Percentiles rank a stretch among this genome's conserved stretches.
These are phyloP conservation scores for Castanea crenata DNA, from an alignment of 306 rosid genomes.

Conservation along the genomic window DNA sequence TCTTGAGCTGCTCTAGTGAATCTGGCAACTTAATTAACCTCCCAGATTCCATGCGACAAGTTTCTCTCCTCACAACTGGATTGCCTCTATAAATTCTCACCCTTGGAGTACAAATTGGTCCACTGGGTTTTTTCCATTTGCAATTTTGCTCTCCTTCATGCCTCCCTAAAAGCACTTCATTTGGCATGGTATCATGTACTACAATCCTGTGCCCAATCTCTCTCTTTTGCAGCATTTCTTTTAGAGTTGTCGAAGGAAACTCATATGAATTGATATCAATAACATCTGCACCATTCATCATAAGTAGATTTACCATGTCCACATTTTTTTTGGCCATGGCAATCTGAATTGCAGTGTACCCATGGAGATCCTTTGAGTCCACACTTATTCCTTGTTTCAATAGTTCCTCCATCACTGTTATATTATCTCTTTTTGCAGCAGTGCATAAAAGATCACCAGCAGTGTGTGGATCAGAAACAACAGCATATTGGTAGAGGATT, in stretches of 20 bases:
- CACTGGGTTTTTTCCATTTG: constrained; percentile 27
- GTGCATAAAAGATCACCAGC: constrained; percentile 61
- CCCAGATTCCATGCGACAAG: constrained; percentile 56
- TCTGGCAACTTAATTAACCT: constrained; percentile 71
- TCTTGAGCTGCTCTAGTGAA: constrained; percentile 72
- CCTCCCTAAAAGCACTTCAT: constrained; percentile 28
- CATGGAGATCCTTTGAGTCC: constrained; percentile 50
- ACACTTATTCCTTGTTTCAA: constrained; percentile 59
- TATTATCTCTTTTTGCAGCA: constrained; percentile 54
- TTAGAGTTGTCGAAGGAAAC: constrained; percentile 36
- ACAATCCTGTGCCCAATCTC: constrained; percentile 56
- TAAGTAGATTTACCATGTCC: constrained; percentile 64
- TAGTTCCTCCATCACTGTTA: constrained; percentile 52
- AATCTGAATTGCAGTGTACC: constrained; percentile 47
- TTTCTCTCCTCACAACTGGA: constrained; percentile 56
- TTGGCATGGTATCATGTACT: constrained; percentile 30
- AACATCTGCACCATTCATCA: constrained; percentile 57
- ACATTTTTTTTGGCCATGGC: constrained; percentile 53
- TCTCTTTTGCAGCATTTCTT: constrained; percentile 47
- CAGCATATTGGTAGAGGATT: constrained; percentile 51
- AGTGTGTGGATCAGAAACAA: constrained; percentile 45
- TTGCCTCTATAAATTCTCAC: constrained; percentile 78
- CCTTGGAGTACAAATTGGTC: constrained; percentile 34
- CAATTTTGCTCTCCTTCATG: constrained; percentile 35
- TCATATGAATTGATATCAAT: constrained; percentile 9